A percentile compares a stretch with the other conserved stretches of the same genome.
phyloP scores from a whole-genome alignment of 768 basidiomycete species.

The Tylopilus subfusipes region DNA sequence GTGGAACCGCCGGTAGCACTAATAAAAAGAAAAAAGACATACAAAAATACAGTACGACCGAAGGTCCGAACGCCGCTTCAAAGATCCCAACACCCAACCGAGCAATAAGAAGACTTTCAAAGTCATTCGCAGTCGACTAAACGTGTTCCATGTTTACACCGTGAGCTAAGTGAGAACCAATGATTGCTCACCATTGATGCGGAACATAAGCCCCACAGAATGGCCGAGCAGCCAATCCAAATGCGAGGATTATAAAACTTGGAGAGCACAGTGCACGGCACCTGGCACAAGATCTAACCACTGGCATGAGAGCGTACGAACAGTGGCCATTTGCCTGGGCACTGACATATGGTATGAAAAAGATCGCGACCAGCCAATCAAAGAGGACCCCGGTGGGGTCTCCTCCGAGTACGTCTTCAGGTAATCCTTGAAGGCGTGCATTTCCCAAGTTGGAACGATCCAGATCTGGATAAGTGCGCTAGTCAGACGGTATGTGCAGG shows the following conservation, averaged over 20 bases:
- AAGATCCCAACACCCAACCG: constrained; percentile 34
- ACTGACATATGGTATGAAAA: constrained; percentile 76
- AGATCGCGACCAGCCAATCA: constrained; percentile 74
- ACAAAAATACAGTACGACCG: constrained; percentile 33
- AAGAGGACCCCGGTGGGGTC: constrained; percentile 68
- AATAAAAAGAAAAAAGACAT: background rate
- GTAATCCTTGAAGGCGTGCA: constrained; percentile 69
- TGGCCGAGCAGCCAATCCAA: constrained; percentile 66
- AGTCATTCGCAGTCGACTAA: constrained; percentile 27
- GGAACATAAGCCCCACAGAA: constrained; percentile 73
- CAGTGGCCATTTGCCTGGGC: background rate
- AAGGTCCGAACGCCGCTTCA: constrained; percentile 34
- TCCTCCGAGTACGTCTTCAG: constrained; percentile 60
- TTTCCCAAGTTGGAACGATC: constrained; percentile 81
- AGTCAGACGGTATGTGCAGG: background rate
- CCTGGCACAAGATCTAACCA: constrained; percentile 60
- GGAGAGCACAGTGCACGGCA: constrained; percentile 64
- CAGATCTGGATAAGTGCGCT: constrained; percentile 36
- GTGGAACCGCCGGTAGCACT: constrained; percentile 12
- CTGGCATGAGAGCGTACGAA: background rate
- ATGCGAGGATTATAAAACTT: constrained; percentile 66
- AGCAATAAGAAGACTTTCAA: constrained; percentile 27
- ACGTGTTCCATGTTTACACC: background rate
- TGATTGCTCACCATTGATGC: constrained; percentile 55
- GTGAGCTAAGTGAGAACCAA: background rate